These are phyloP conservation scores for Cytospora schulzeri DNA, from an alignment of 2,329 filamentous ascomycete species.

Conservation along the genomic window DNA sequence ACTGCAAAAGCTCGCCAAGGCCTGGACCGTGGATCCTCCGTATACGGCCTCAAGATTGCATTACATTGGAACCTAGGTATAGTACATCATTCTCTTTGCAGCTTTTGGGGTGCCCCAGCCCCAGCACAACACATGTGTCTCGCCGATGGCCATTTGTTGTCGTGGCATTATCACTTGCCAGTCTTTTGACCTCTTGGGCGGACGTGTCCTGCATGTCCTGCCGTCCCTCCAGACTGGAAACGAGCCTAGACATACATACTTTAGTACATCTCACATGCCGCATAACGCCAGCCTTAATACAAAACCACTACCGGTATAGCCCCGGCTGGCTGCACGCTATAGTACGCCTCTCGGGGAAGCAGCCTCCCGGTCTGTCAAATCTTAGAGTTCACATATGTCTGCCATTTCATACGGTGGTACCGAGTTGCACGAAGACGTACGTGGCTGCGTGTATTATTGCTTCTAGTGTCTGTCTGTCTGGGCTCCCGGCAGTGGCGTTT, in stretches of 20 bases:
- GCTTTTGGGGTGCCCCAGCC: neutral
- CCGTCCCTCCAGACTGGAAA: neutral
- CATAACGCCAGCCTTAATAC: neutral
- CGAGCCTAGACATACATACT: neutral
- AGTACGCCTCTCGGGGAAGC: neutral
- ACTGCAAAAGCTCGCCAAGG: neutral
- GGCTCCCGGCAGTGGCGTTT: neutral
- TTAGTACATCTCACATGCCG: neutral
- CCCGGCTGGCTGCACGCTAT: neutral
- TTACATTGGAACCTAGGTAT: too few relatives aligned
- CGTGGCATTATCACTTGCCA: neutral
- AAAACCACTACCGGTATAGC: neutral
- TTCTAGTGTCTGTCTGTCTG: neutral
- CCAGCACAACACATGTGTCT: neutral
- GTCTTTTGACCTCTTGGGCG: neutral
- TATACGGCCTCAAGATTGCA: neutral
- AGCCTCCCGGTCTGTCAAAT: neutral
- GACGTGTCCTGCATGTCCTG: neutral
- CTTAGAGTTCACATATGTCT: neutral
- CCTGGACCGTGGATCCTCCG: neutral
- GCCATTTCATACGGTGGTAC: neutral
- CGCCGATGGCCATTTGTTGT: neutral
- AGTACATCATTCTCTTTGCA: too few relatives aligned
- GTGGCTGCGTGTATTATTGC: conserved; percentile 5
- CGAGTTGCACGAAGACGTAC: neutral